Evolutionary conservation across 768 basidiomycete genomes (phyloP).

Genomic region (Steccherinum ochraceum): DNA sequence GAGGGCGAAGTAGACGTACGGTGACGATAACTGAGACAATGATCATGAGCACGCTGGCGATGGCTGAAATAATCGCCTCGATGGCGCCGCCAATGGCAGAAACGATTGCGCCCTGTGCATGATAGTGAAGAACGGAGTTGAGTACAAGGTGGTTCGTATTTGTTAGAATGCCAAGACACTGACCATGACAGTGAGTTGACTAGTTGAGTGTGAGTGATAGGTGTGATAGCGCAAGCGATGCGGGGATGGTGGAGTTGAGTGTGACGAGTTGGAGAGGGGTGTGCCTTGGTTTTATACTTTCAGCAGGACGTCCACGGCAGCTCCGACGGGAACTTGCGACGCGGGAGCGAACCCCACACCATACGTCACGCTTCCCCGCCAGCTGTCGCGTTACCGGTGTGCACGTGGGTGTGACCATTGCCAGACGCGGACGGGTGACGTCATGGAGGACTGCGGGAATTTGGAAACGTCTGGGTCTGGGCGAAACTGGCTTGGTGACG

Average conservation of each 20-base stretch:
- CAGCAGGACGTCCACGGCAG: too few relatives aligned
- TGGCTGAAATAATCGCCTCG: constrained; percentile 52
- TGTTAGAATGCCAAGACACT: background rate
- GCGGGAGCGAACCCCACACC: too few relatives aligned
- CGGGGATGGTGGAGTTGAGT: too few relatives aligned
- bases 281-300: too few relatives aligned
- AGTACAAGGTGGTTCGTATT: too few relatives aligned
- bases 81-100: constrained; percentile 61
- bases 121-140: background rate
- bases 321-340: too few relatives aligned
- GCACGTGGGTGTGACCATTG: background rate
- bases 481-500: too few relatives aligned
- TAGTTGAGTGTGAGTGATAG: background rate
- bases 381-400: background rate
- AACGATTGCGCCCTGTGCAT: constrained; percentile 50
- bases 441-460: background rate
- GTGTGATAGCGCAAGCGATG: too few relatives aligned
- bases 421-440: too few relatives aligned
- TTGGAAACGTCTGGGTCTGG: too few relatives aligned
- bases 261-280: too few relatives aligned
- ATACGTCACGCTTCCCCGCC: background rate
- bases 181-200: constrained; percentile 4
- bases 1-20: constrained; percentile 31
- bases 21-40: constrained; percentile 53
- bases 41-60: constrained; percentile 52